These are phyloP conservation scores for Bonia amplexicaulis DNA, from an alignment of 176 grass and related monocot species.

Conservation along the genomic window DNA sequence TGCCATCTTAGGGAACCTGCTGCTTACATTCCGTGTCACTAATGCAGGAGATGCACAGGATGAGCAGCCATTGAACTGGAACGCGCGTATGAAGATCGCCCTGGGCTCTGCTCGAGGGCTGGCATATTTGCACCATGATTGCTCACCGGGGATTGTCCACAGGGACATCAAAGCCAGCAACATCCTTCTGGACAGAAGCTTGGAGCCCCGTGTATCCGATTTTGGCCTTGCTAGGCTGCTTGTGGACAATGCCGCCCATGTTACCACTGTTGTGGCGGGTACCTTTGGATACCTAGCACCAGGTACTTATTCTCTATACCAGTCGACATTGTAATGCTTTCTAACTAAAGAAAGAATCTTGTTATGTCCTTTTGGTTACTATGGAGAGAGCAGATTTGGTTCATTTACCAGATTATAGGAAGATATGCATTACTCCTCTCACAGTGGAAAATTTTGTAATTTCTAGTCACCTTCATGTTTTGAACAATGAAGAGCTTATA, in stretches of 20 bases:
- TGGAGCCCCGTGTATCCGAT: slow-evolving; percentile 88
- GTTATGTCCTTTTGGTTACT: not conserved
- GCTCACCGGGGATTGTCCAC: slow-evolving; percentile 83
- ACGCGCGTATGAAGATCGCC: slow-evolving; percentile 90
- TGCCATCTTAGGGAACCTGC: not conserved
- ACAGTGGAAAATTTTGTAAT: not conserved
- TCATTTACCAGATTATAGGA: not conserved
- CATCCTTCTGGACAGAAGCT: slow-evolving; percentile 80
- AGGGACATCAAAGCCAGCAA: slow-evolving; percentile 95
- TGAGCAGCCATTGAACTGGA: slow-evolving; percentile 87
- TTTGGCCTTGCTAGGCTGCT: slow-evolving; percentile 87
- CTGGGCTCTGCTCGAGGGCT: slow-evolving; percentile 73
- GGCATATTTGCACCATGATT: slow-evolving; percentile 91
- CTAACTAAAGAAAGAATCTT: not conserved
- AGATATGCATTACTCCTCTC: not conserved
- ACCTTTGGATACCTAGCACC: slow-evolving; percentile 94
- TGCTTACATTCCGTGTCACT: not conserved
- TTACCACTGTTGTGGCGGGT: slow-evolving; percentile 83
- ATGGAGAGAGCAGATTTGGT: not conserved
- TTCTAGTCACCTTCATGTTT: not conserved
- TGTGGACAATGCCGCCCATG: slow-evolving; percentile 58
- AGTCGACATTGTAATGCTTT: not conserved
- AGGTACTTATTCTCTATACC: slow-evolving; percentile 31
- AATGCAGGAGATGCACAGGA: slow-evolving; percentile 70
- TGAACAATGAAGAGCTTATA: not conserved